Conservation (phyloP, 129 eudicot genomes). For the Logfia minima region DNA sequence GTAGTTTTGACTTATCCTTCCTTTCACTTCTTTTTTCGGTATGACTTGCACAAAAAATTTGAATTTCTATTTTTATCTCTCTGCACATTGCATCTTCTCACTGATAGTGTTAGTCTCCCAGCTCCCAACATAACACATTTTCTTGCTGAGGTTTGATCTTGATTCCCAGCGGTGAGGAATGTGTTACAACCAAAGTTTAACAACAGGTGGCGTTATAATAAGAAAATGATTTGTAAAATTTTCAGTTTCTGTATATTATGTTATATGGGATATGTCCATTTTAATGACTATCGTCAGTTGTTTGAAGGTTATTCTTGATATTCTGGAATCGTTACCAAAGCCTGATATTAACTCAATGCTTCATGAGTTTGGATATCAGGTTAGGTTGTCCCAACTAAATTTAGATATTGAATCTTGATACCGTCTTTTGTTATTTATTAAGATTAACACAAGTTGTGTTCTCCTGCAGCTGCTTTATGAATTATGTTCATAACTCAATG, state of each 20-base stretch:
- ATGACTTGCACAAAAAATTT: not conserved
- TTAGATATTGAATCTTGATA: not conserved
- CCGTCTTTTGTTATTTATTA: conserved; percentile 15
- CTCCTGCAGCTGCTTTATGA: conserved; percentile 63
- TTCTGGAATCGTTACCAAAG: no score
- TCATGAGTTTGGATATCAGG: conserved; percentile 97
- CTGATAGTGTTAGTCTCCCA: conserved; percentile 73
- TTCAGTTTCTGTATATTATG: conserved; percentile 51
- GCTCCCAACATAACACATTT: no score
- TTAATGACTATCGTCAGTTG: conserved; percentile 47
- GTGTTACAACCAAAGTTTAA: conserved; percentile 73
- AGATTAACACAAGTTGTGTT: conserved; percentile 6
- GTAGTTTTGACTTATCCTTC: conserved; percentile 11
- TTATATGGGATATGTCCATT: not conserved
- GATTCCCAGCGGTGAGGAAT: no score
- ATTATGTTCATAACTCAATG: no score
- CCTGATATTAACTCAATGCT: conserved; percentile 68
- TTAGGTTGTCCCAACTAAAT: conserved; percentile 25
- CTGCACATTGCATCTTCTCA: conserved; percentile 60
- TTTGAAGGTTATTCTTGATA: conserved; percentile 76
- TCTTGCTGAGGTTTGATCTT: no score
- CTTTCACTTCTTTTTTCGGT: not conserved
- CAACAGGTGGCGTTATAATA: conserved; percentile 51
- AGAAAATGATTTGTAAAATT: not conserved
- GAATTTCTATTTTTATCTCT: not conserved